These are phyloP conservation scores for Kregervanrija fluxuum DNA, from an alignment of 805 yeast genomes.

Conservation along the genomic window DNA sequence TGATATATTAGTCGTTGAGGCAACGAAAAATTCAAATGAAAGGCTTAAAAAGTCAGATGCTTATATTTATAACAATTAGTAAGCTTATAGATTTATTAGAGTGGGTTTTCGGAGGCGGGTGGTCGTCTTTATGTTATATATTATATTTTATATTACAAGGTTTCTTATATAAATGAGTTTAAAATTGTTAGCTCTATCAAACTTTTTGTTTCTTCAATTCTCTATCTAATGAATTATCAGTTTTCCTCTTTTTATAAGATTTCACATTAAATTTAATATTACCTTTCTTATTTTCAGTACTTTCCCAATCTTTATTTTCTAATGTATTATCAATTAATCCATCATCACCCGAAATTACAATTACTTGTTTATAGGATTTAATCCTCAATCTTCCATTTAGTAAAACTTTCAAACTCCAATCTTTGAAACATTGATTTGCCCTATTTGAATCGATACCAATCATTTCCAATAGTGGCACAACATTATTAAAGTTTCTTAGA, in stretches of 20 bases:
- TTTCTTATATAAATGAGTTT: too few species aligned
- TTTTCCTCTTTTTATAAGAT: constrained; percentile 16
- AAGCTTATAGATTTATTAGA: too few species aligned
- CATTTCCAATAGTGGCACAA: constrained; percentile 54
- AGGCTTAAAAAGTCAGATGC: too few species aligned
- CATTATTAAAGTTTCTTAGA: constrained; percentile 62
- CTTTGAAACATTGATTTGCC: constrained; percentile 51
- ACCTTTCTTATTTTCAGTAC: constrained; percentile 4
- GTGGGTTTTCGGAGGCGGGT: too few species aligned
- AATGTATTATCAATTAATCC: constrained; percentile 20
- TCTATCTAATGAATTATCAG: constrained; percentile 11
- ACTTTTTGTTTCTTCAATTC: constrained; percentile 11
- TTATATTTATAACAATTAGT: too few species aligned
- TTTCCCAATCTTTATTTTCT: constrained; percentile 15
- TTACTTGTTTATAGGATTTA: constrained; percentile 71
- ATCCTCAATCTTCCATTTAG: constrained; percentile 68
- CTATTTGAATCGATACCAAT: constrained; percentile 65
- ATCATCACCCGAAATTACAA: constrained; percentile 47
- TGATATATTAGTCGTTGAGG: too few species aligned
- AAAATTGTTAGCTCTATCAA: background rate
- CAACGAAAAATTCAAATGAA: too few species aligned
- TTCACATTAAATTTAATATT: constrained; percentile 13
- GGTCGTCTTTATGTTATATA: too few species aligned
- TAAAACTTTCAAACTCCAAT: constrained; percentile 56
- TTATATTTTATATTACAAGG: too few species aligned